Base-by-base conservation (phyloP, 106 monocot species). In the Dendrobium officinale region DNA sequence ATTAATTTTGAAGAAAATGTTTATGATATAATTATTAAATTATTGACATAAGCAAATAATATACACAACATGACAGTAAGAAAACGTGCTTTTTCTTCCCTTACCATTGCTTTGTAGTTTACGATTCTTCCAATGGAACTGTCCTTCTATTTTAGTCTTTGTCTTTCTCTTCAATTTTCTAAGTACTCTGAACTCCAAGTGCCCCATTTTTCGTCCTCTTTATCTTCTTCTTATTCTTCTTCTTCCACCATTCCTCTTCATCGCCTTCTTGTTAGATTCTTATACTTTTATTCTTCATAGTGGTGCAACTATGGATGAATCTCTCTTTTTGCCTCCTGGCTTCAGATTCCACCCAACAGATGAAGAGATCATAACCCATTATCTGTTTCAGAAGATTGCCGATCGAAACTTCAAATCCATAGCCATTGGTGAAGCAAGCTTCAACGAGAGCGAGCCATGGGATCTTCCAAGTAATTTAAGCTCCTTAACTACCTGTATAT, bases 401-500 rank as follows among this genome's bases (percentile, higher is more conserved):
- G 79, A 89, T 37, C 41, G 16, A 2, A 19, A 67, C 77, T 89
- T 89, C 84, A 29, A 51, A 13, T 44, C 89, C 9, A 49, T 29
- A 19, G 86, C 86, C 73, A 67, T 89, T 29, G 86, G 84, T 26
- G 89, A 89, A 47, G 86, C 82, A 55, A 84, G 86, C 22, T 77
- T 89, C 19, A 89, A 89, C 89, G 84, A 80, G 77, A 79, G 79
- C 49, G 89, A 89, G 84, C 89, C 89, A 15, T 89, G 89, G 89
- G 89, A 89, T 27, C 54, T 89, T 54, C 89, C 86, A 13, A 59
- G 88, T 89, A 79, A 74, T 42, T 16, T 42, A 17, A 40, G 18
- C 26, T 11, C 2, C 1, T 9, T 22, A 2, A 20, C 40, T 26
- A 33, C 8, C 9, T 18, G 15, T 2, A 37, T 6, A 19, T 42